Conservation (phyloP, 371 early-diverging fungal genomes). For the Circinella umbellata region DNA sequence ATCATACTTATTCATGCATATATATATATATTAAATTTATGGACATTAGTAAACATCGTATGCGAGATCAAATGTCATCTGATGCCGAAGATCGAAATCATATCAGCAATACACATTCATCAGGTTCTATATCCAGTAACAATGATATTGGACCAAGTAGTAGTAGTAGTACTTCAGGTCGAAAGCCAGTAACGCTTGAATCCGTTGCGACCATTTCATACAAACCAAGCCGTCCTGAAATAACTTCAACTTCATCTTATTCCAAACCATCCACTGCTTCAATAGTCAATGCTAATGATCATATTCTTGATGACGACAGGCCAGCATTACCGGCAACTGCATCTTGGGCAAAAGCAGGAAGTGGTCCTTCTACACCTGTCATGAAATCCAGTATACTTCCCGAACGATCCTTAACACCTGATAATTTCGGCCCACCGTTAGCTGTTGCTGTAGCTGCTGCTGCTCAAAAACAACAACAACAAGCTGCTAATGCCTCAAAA, state of each 20-base stretch:
- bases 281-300: constrained; percentile 3
- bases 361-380: constrained; percentile 56
- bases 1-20: too few relatives aligned
- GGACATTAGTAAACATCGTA: constrained; percentile 56
- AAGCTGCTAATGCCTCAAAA: constrained; percentile 33
- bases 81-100: constrained; percentile 38
- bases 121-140: constrained; percentile 9
- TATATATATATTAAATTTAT: background rate
- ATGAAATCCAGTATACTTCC: constrained; percentile 38
- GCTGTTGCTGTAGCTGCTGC: constrained; percentile 60
- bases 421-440: constrained; percentile 57
- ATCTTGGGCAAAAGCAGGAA: constrained; percentile 63
- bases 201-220: constrained; percentile 34
- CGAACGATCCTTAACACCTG: constrained; percentile 42
- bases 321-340: constrained; percentile 70
- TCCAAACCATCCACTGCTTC: constrained; percentile 6
- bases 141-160: background rate
- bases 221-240: constrained; percentile 22
- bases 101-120: constrained; percentile 5
- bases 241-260: background rate
- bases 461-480: constrained; percentile 43
- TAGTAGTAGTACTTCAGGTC: background rate
- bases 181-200: constrained; percentile 32
- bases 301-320: constrained; percentile 37
- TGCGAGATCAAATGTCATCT: constrained; percentile 57